Evolutionary conservation across 192 early-diverging fungal genomes (phyloP).

Genomic region (Backusella tuberculispora): DNA sequence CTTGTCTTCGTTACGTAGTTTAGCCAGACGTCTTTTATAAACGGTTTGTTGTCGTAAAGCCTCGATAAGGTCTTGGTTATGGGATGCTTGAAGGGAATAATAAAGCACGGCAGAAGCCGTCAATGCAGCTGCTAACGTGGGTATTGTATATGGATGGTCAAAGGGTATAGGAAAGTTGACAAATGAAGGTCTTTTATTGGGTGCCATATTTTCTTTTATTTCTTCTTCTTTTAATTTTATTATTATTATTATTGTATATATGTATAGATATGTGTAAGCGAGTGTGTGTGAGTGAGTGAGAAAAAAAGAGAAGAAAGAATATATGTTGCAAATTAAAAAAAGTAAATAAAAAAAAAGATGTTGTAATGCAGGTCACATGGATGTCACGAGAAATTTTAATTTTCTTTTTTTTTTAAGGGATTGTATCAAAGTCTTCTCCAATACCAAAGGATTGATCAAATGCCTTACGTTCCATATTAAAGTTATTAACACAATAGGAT

Average conservation of each 20-base stretch:
- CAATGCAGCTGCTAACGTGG: conserved; percentile 27
- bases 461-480: conserved; percentile 61
- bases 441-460: conserved; percentile 74
- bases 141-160: conserved; percentile 41
- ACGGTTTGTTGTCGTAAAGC: conserved; percentile 28
- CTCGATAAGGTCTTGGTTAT: conserved; percentile 34
- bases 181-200: conserved; percentile 35
- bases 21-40: conserved; percentile 20
- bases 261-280: neutral
- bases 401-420: conserved; percentile 37
- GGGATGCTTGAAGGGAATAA: conserved; percentile 35
- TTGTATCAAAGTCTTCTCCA: conserved; percentile 74
- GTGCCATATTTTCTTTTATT: neutral
- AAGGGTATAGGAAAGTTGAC: conserved; percentile 44
- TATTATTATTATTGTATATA: neutral
- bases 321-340: neutral
- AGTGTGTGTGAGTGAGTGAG: neutral
- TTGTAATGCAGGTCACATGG: conserved; percentile 7
- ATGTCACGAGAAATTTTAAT: neutral
- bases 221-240: neutral
- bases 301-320: neutral
- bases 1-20: conserved; percentile 32
- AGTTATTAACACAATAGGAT: conserved; percentile 73
- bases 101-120: conserved; percentile 35
- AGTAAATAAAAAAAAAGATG: no score